Evolutionary conservation across 2,329 filamentous ascomycete species (phyloP).

Genomic region (Verticillium isaacii): DNA sequence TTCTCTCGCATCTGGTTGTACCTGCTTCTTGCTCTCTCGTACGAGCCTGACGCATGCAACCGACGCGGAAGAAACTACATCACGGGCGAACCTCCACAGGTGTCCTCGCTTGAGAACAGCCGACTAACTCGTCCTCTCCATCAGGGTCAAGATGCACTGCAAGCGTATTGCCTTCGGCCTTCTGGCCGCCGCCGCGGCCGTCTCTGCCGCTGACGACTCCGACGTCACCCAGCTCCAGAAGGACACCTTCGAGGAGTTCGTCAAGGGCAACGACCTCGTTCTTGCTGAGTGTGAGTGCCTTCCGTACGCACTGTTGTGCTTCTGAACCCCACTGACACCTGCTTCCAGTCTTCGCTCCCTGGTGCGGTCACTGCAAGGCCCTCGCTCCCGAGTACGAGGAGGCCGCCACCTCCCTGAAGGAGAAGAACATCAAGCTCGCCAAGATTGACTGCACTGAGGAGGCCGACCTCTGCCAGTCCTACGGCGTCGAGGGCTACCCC

Average conservation of each 20-base stretch:
- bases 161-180: constrained; percentile 49
- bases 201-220: constrained; percentile 61
- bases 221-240: constrained; percentile 83
- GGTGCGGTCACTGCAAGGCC: constrained; percentile 98
- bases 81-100: neutral
- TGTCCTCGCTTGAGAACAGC: neutral
- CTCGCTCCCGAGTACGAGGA: constrained; percentile 90
- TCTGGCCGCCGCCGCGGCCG: constrained; percentile 48
- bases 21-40: neutral
- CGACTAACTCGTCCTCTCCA: neutral
- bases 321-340: constrained; percentile 9
- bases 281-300: constrained; percentile 79
- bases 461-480: constrained; percentile 81
- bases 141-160: constrained; percentile 38
- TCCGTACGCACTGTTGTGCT: neutral
- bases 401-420: constrained; percentile 77
- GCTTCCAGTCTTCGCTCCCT: constrained; percentile 78
- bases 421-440: constrained; percentile 79
- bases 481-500: constrained; percentile 94
- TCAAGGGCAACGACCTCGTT: constrained; percentile 81
- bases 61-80: too few relatives aligned
- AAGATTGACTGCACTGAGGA: constrained; percentile 97
- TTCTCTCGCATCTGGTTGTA: neutral
- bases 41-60: neutral
- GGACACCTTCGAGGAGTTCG: constrained; percentile 81